A percentile compares a stretch with the other conserved stretches of the same genome.
Conservation (phyloP, 768 basidiomycete species). For the Tylopilus rubrobrunneus region DNA sequence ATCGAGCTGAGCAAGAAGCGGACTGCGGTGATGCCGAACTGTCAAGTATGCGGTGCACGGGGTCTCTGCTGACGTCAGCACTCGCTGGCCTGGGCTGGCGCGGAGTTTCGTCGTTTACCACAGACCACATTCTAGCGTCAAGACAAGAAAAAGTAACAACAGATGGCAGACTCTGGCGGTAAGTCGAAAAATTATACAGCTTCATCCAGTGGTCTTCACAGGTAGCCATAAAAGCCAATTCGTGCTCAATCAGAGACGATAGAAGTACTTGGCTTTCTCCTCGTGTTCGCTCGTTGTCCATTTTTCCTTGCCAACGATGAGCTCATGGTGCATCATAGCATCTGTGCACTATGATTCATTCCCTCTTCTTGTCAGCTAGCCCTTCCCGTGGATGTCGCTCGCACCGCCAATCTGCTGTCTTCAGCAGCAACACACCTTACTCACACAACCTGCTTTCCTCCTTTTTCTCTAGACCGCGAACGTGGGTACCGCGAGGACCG, state of each 20-base stretch:
- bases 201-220: constrained; percentile 24
- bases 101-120: constrained; percentile 22
- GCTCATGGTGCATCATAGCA: constrained; percentile 59
- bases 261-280: constrained; percentile 33
- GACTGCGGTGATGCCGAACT: constrained; percentile 10
- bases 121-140: constrained; percentile 22
- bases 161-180: constrained; percentile 56
- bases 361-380: constrained; percentile 52
- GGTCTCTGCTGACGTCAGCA: constrained; percentile 28
- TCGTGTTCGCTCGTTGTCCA: constrained; percentile 27
- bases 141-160: constrained; percentile 14
- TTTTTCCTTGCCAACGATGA: constrained; percentile 45
- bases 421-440: constrained; percentile 43
- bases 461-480: constrained; percentile 44
- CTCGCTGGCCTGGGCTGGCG: background rate
- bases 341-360: constrained; percentile 44
- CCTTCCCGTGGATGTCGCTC: constrained; percentile 40
- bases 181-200: constrained; percentile 32
- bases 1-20: constrained; percentile 13
- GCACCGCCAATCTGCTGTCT: constrained; percentile 40
- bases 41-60: constrained; percentile 13
- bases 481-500: constrained; percentile 66
- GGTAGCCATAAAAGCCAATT: constrained; percentile 25
- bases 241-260: constrained; percentile 31
- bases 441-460: constrained; percentile 46